Percentiles rank a stretch among this genome's conserved stretches.
Conservation (phyloP, 2,329 filamentous ascomycete species). For the Nectriaceae sp. region DNA sequence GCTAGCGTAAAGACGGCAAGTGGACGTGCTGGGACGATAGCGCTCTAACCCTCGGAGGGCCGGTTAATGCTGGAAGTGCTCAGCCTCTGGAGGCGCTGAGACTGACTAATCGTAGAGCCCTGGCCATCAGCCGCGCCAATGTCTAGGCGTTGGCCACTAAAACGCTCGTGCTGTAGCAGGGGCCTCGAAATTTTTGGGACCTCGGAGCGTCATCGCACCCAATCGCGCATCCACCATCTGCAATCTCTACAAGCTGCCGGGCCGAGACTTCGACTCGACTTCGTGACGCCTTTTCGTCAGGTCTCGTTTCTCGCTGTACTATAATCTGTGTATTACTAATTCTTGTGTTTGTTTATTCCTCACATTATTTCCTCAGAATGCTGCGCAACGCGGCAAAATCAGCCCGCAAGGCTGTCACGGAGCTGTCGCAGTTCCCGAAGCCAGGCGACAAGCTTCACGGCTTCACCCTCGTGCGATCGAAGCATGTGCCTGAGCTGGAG, state of each 20-base stretch:
- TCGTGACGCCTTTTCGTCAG: background rate
- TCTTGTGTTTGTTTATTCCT: slow-evolving; percentile 1
- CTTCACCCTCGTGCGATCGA: slow-evolving; percentile 85
- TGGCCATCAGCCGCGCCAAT: too few relatives aligned
- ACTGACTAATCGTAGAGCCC: background rate
- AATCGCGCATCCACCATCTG: background rate
- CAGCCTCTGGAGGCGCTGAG: background rate
- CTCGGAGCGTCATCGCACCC: background rate
- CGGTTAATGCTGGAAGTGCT: background rate
- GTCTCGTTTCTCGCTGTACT: slow-evolving; percentile 10
- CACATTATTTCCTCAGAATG: slow-evolving; percentile 38
- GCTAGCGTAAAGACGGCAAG: background rate
- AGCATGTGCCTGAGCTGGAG: slow-evolving; percentile 92
- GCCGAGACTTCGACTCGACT: too few relatives aligned
- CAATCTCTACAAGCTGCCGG: background rate
- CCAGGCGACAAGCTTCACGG: slow-evolving; percentile 87
- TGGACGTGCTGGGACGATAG: background rate
- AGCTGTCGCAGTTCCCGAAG: slow-evolving; percentile 73
- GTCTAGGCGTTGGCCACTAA: background rate
- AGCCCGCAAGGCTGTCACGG: slow-evolving; percentile 68
- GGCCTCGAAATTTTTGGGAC: background rate
- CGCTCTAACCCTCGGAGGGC: background rate
- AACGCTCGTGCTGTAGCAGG: background rate
- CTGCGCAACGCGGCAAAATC: slow-evolving; percentile 54
- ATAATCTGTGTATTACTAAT: slow-evolving; percentile 24